Evolutionary conservation across 2,329 filamentous ascomycete species (phyloP).

Genomic region (Pleomassaria siparia): DNA sequence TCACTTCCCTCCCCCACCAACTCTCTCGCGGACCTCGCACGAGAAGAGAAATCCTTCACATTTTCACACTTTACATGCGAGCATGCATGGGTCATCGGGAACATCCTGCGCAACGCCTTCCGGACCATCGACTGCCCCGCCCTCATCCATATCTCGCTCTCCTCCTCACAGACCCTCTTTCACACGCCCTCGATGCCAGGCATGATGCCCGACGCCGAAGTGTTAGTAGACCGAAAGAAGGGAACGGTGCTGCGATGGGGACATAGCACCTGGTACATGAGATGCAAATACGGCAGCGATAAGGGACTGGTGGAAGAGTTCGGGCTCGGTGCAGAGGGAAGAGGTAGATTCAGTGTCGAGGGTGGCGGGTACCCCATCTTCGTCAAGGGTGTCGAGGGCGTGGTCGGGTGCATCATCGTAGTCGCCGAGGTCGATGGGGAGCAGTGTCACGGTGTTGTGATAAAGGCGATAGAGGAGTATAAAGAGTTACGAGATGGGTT

Average conservation of each 20-base stretch:
- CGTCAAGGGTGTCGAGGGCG: conserved; percentile 72
- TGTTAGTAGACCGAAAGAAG: conserved; percentile 65
- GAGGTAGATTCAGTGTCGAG: conserved; percentile 71
- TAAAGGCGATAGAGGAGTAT: conserved; percentile 65
- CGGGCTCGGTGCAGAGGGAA: conserved; percentile 53
- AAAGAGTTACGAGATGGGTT: conserved; percentile 41
- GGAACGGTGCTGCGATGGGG: conserved; percentile 73
- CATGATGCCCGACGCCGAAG: conserved; percentile 69
- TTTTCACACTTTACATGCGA: conserved; percentile 61
- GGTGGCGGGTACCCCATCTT: conserved; percentile 74
- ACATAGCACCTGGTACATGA: conserved; percentile 69
- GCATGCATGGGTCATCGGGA: conserved; percentile 67
- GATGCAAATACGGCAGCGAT: conserved; percentile 68
- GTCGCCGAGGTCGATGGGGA: conserved; percentile 76
- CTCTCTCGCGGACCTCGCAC: conserved; percentile 43
- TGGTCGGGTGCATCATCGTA: conserved; percentile 74
- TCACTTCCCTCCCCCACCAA: conserved; percentile 35
- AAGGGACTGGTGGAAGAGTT: conserved; percentile 69
- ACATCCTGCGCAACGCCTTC: conserved; percentile 65
- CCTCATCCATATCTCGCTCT: conserved; percentile 66
- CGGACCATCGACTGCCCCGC: conserved; percentile 56
- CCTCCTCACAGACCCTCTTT: conserved; percentile 66
- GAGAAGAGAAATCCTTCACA: conserved; percentile 47
- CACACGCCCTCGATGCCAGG: conserved; percentile 68
- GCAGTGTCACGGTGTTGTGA: conserved; percentile 75